Conservation (phyloP, 768 basidiomycete species). For the Phanerodontia chrysosporium region DNA sequence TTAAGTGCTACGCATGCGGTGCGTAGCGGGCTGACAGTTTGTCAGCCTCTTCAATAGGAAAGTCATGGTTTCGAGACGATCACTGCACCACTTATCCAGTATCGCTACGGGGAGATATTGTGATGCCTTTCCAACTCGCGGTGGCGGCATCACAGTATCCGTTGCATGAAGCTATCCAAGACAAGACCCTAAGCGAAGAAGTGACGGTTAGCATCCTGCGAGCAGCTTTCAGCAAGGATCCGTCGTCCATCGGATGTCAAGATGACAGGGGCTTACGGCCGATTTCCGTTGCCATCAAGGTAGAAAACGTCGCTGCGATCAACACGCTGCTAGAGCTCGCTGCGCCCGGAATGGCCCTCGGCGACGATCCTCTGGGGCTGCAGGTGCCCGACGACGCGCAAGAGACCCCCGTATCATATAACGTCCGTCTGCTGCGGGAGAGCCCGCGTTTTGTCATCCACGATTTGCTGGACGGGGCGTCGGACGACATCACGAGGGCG, state of each 20-base stretch:
- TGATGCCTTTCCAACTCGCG: background rate
- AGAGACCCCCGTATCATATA: constrained; percentile 4
- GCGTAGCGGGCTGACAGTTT: too few relatives aligned
- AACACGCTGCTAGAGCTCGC: constrained; percentile 8
- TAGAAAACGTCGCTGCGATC: constrained; percentile 1
- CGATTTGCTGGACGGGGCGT: constrained; percentile 1
- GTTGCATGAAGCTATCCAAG: constrained; percentile 2
- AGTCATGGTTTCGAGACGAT: too few relatives aligned
- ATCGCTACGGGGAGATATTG: background rate
- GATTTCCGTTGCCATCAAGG: constrained; percentile 4
- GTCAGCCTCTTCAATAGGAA: too few relatives aligned
- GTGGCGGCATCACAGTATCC: background rate
- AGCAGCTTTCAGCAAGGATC: background rate
- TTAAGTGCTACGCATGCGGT: too few relatives aligned
- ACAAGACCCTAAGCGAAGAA: background rate
- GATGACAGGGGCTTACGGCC: constrained; percentile 1
- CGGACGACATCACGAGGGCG: background rate
- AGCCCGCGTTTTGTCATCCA: constrained; percentile 11
- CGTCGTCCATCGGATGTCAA: background rate
- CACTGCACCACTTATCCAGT: too few relatives aligned
- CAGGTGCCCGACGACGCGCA: constrained; percentile 2
- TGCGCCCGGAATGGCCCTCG: background rate
- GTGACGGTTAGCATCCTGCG: background rate
- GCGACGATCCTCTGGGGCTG: constrained; percentile 8
- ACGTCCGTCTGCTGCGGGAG: constrained; percentile 5